Conservation (phyloP, 805 yeast species). For the Spathaspora girioi region DNA sequence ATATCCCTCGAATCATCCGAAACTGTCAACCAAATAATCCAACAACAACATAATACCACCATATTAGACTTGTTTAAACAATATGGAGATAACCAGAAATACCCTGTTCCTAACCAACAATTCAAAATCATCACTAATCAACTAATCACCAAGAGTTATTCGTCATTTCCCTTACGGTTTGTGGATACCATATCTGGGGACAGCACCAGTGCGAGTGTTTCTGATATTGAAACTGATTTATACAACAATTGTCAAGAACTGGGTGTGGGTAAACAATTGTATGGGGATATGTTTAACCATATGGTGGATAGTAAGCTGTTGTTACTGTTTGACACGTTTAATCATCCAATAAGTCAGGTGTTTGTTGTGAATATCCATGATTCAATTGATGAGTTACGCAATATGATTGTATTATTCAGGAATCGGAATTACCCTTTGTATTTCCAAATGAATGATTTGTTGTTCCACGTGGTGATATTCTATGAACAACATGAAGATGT, state of each 20-base stretch:
- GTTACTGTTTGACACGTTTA: slow-evolving; percentile 79
- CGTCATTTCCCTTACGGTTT: slow-evolving; percentile 58
- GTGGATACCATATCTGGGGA: slow-evolving; percentile 12
- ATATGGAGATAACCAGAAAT: slow-evolving; percentile 52
- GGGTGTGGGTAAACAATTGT: background rate
- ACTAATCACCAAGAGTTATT: slow-evolving; percentile 44
- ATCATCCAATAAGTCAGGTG: slow-evolving; percentile 79
- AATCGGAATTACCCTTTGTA: slow-evolving; percentile 60
- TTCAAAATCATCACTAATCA: slow-evolving; percentile 52
- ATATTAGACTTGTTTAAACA: slow-evolving; percentile 30
- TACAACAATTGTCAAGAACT: background rate
- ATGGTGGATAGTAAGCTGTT: slow-evolving; percentile 50
- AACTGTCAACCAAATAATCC: slow-evolving; percentile 41
- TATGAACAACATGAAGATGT: slow-evolving; percentile 28
- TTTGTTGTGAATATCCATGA: slow-evolving; percentile 55
- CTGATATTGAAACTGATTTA: slow-evolving; percentile 21
- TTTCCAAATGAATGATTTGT: slow-evolving; percentile 61
- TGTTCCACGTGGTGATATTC: slow-evolving; percentile 37
- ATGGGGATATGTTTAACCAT: background rate
- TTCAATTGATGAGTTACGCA: slow-evolving; percentile 52
- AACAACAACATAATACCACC: slow-evolving; percentile 12
- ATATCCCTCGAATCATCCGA: slow-evolving; percentile 47
- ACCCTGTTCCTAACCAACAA: slow-evolving; percentile 35
- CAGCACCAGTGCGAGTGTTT: background rate
- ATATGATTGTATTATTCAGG: slow-evolving; percentile 46